A percentile compares a stretch with the other conserved stretches of the same genome.
phyloP scores from a whole-genome alignment of 108 stramenopile genomes.

The Nannochloropsis oceanica region DNA sequence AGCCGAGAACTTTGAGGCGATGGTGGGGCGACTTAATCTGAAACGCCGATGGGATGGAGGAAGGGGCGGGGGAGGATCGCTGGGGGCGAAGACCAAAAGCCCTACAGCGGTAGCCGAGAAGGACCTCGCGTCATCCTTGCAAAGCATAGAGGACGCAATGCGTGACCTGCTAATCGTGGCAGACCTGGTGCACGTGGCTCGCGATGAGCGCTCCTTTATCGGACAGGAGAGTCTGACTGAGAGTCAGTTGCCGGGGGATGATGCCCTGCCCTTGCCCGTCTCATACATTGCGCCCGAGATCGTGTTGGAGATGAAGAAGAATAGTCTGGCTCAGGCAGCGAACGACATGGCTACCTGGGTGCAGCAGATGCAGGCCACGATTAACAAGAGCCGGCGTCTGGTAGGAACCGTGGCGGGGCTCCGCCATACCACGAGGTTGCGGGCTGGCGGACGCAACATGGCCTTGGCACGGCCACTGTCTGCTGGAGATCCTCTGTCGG shows the following conservation, averaged over 20 bases:
- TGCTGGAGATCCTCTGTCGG: background rate
- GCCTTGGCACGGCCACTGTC: background rate
- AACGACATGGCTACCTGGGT: background rate
- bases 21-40: background rate
- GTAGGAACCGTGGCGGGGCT: background rate
- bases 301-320: background rate
- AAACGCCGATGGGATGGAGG: background rate
- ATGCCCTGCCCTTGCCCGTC: background rate
- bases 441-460: background rate
- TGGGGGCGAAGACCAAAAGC: no score
- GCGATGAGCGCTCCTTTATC: background rate
- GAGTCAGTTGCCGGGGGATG: background rate
- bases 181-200: background rate
- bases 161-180: background rate
- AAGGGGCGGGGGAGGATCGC: background rate
- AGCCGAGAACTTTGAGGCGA: background rate
- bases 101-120: background rate
- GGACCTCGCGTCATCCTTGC: background rate
- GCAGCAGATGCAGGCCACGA: background rate
- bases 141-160: background rate
- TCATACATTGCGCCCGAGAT: background rate
- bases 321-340: background rate
- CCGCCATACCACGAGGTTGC: background rate
- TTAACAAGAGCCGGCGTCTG: background rate
- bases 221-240: background rate